Percentiles rank a stretch among this genome's conserved stretches.
Conservation (phyloP, 140 eudicot genomes). For the Stevia rebaudiana region DNA sequence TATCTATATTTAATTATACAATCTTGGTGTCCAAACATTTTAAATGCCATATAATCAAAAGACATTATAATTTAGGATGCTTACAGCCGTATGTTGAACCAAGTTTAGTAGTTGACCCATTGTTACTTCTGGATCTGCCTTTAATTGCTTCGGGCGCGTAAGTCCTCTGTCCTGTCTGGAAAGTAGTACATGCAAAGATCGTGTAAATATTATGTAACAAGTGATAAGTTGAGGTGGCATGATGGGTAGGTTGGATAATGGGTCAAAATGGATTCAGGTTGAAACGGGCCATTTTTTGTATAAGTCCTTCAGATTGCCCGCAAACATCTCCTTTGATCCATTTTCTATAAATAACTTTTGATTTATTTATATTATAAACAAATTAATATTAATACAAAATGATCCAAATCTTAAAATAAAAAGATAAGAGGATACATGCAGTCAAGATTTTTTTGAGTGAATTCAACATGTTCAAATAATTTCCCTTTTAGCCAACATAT, state of each 20-base stretch:
- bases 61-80: conserved; percentile 20
- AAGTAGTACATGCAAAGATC: conserved; percentile 8
- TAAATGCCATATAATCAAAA: not conserved
- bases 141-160: conserved; percentile 48
- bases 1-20: not conserved
- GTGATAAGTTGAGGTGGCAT: conserved; percentile 7
- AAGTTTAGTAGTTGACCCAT: conserved; percentile 57
- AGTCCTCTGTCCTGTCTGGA: conserved; percentile 61
- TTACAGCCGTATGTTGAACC: conserved; percentile 80
- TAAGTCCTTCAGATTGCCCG: not conserved
- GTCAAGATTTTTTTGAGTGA: not conserved
- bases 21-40: too few species aligned
- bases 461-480: too few species aligned
- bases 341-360: not conserved
- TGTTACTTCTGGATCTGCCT: conserved; percentile 50
- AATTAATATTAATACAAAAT: not conserved
- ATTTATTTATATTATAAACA: not conserved
- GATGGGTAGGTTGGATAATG: not conserved
- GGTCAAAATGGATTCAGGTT: not conserved
- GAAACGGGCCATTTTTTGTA: not conserved
- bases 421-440: not conserved
- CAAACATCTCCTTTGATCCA: not conserved
- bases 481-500: too few species aligned
- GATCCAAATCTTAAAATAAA: not conserved
- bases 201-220: conserved; percentile 15